phyloP scores from a whole-genome alignment of 192 early-diverging fungal genomes.

The Coemansia interrupta region DNA sequence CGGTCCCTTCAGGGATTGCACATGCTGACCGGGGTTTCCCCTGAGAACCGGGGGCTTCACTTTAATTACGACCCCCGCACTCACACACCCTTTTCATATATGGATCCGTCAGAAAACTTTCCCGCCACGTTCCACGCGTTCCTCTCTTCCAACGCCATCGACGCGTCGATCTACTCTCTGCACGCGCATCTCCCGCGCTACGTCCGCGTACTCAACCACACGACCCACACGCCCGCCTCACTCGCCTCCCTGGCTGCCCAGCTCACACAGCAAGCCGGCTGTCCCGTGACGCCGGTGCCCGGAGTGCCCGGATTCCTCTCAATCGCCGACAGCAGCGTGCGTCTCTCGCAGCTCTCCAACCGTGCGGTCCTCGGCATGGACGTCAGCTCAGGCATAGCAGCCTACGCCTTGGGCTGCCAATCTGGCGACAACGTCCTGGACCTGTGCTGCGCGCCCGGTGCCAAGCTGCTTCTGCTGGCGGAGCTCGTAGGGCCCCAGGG shows the following conservation, averaged over 20 bases:
- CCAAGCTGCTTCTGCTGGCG: conserved; percentile 79
- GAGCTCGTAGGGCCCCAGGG: conserved; percentile 64
- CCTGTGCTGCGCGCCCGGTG: conserved; percentile 83
- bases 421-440: conserved; percentile 85
- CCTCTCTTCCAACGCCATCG: conserved; percentile 66
- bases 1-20: too few species aligned
- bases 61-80: too few species aligned
- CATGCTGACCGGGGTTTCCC: too few species aligned
- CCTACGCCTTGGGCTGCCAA: conserved; percentile 66
- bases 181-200: conserved; percentile 65
- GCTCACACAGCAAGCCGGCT: conserved; percentile 23
- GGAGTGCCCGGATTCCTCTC: conserved; percentile 62
- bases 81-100: too few species aligned
- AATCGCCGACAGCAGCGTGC: conserved; percentile 39
- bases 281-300: conserved; percentile 46
- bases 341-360: conserved; percentile 53
- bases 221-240: too few species aligned
- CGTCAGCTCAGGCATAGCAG: conserved; percentile 81
- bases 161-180: conserved; percentile 60
- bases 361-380: conserved; percentile 71
- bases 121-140: conserved; percentile 67
- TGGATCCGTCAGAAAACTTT: conserved; percentile 23
- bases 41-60: too few species aligned
- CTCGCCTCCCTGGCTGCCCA: too few species aligned
- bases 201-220: conserved; percentile 57